These are phyloP conservation scores for Earliella scabrosa DNA, from an alignment of 1,284 basidiomycete species.

Conservation along the genomic window DNA sequence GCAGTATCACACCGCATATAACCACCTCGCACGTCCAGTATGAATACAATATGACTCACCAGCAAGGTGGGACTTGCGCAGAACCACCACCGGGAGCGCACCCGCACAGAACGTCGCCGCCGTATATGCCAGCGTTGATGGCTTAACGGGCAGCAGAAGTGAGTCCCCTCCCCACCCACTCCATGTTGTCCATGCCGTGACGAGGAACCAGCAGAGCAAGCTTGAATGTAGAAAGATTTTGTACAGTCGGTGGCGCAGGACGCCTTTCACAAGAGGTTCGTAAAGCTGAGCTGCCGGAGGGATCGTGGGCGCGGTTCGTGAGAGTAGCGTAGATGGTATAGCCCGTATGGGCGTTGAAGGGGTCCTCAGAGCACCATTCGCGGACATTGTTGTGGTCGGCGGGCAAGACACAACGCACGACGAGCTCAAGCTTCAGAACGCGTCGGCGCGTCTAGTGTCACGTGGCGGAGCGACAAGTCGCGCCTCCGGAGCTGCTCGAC, in stretches of 20 bases:
- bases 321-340: constrained; percentile 41
- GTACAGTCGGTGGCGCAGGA: constrained; percentile 57
- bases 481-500: background rate
- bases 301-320: constrained; percentile 49
- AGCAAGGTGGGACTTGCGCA: constrained; percentile 58
- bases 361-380: constrained; percentile 5
- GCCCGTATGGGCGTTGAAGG: constrained; percentile 34
- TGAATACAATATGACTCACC: constrained; percentile 42
- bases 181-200: constrained; percentile 43
- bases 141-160: constrained; percentile 43
- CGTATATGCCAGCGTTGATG: constrained; percentile 39
- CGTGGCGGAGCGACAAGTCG: constrained; percentile 14
- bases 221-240: constrained; percentile 56
- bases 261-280: constrained; percentile 61
- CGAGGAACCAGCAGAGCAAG: constrained; percentile 48
- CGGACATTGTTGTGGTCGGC: constrained; percentile 19
- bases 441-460: constrained; percentile 21
- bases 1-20: too few relatives aligned
- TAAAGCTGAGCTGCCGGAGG: constrained; percentile 55
- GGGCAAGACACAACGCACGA: constrained; percentile 14
- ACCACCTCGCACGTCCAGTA: too few relatives aligned
- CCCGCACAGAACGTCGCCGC: constrained; percentile 41
- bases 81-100: constrained; percentile 54
- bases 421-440: constrained; percentile 7
- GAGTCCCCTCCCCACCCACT: constrained; percentile 37